Conservation (phyloP, 75 land plant genomes). For the Adiantum capillusveneris region DNA sequence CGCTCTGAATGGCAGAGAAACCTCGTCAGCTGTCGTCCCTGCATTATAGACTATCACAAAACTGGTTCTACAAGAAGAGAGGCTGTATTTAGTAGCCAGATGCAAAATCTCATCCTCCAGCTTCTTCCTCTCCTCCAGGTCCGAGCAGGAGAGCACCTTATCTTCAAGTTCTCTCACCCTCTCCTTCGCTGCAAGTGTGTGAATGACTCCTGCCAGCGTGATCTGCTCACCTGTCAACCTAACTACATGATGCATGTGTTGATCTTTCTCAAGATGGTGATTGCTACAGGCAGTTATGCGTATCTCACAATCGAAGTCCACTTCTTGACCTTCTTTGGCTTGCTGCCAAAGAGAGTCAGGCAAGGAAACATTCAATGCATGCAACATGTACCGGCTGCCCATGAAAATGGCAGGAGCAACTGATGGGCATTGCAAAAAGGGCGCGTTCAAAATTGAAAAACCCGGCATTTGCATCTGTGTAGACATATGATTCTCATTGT, state of each 20-base stretch:
- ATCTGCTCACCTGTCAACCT: neutral
- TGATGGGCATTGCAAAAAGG: constrained; percentile 1
- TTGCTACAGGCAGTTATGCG: neutral
- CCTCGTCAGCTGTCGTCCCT: neutral
- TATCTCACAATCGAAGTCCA: neutral
- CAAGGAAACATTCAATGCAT: neutral
- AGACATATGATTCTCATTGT: no score
- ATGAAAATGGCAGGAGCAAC: constrained; percentile 2
- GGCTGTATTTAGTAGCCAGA: neutral
- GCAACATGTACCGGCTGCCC: neutral
- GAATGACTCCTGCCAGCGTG: neutral
- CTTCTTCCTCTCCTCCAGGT: neutral
- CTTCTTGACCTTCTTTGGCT: neutral
- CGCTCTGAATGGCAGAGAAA: neutral
- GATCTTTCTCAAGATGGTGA: neutral
- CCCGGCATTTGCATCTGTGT: no score
- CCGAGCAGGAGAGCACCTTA: neutral
- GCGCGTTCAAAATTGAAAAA: neutral
- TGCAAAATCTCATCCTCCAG: neutral
- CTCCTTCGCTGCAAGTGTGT: neutral
- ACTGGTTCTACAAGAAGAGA: neutral
- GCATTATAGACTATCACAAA: neutral
- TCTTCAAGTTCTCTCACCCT: neutral
- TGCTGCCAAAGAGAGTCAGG: neutral
- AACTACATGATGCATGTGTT: neutral